Evolutionary conservation across 169 alveolate species (phyloP).

Genomic region (Prorocentrum cordatum): DNA sequence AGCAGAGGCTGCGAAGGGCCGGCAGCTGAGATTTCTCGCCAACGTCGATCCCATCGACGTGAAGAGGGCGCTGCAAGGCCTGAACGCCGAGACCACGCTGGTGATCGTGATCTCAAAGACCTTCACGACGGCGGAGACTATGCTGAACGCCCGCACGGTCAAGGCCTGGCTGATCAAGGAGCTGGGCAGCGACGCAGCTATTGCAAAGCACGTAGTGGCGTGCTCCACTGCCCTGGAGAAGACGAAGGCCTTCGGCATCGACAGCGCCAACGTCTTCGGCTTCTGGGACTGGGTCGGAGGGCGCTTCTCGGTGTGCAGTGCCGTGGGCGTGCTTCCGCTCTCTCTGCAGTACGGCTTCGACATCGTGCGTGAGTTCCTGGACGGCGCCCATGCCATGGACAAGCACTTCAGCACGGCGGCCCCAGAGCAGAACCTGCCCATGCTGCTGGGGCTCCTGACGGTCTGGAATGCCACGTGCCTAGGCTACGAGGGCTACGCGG

Average conservation of each 20-base stretch:
- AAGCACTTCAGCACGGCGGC: constrained; percentile 80
- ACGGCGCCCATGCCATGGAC: constrained; percentile 84
- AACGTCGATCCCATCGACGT: constrained; percentile 98
- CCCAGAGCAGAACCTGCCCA: constrained; percentile 85
- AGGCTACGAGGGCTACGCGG: constrained; percentile 82
- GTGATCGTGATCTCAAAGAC: constrained; percentile 94
- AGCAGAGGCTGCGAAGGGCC: background rate
- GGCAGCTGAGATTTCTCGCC: constrained; percentile 84
- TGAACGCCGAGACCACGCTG: constrained; percentile 90
- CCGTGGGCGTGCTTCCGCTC: constrained; percentile 95
- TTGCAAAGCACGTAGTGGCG: constrained; percentile 69
- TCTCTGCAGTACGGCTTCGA: no score
- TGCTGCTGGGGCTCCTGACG: constrained; percentile 89
- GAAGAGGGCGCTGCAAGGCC: constrained; percentile 86
- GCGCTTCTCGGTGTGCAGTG: constrained; percentile 92
- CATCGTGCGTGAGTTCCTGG: no score
- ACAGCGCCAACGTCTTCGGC: constrained; percentile 85
- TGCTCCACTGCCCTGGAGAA: background rate
- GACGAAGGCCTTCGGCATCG: constrained; percentile 84
- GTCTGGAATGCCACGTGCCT: constrained; percentile 87
- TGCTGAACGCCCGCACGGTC: constrained; percentile 89
- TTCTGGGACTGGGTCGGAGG: constrained; percentile 99
- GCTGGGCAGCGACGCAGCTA: background rate
- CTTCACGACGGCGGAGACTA: constrained; percentile 99
- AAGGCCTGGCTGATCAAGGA: constrained; percentile 82